Base-by-base conservation (phyloP, 2,329 filamentous ascomycete species). In the Didymella arachidicola region DNA sequence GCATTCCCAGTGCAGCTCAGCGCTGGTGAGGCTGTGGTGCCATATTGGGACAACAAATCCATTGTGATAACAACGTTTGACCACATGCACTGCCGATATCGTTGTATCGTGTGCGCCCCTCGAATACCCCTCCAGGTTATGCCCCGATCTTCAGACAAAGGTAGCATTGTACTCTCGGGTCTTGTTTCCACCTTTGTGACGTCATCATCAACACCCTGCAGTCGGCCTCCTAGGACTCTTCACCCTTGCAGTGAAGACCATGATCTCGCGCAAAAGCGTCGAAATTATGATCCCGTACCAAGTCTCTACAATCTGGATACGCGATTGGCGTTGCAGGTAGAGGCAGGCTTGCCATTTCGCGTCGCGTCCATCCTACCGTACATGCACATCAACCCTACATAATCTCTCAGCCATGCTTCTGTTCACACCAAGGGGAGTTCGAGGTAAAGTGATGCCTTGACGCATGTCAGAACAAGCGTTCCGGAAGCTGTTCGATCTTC, bases 41-140 rank as follows among this genome's bases (percentile, higher is more conserved):
- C 61, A 39, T 45, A 61, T 63, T 29, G 46, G 61, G 61, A 59
- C 56, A 63, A 38, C 38, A 43, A 41, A 58, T 61, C 59, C 61
- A 52, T 47, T 48, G 55, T 48, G 44, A 48, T 43, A 44, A 48
- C 26, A 26, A 49, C 11, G 22, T 7, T 19, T 18, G 32, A 32
- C 44, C 7, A 27, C 16, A 7, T 11, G 7, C 27, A 19, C 26
- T 10, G 43, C 38, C 32, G 49, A 53, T 48, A 30, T 48, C 43
- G 18, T 52, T 10, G 12, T 22, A 6, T 7, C 22, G 7, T 39
- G 1, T n/a, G 30, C 7, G 12, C 2, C 25, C 7, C 19, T 16
- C 12, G 25, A 12, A 5, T 26, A 11, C 8, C 22, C 8, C 22
- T 10, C n/a, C 14, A 18, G 12, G 38, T 36, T 16, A 18, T 44